These are phyloP conservation scores for Cordyceps pruinosa DNA, from an alignment of 2,329 filamentous ascomycete genomes.

Conservation along the genomic window DNA sequence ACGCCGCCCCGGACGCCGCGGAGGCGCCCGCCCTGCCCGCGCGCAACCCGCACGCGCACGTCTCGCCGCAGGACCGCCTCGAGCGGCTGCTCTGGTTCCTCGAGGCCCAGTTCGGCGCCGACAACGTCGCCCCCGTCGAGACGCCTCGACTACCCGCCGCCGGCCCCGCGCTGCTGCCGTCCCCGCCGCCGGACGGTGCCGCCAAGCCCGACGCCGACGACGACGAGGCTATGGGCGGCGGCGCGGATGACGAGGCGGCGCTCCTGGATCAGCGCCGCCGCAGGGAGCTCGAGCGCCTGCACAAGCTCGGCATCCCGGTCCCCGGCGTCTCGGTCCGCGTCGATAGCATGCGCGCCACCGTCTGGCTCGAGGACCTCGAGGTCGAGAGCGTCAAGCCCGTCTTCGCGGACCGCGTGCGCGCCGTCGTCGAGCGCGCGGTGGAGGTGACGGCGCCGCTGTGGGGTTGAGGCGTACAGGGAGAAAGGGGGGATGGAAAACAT, in stretches of 20 bases:
- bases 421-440: constrained; percentile 82
- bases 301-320: constrained; percentile 80
- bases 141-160: constrained; percentile 46
- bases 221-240: constrained; percentile 16
- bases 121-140: constrained; percentile 72
- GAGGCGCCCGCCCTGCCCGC: constrained; percentile 16
- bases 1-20: constrained; percentile 38
- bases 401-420: constrained; percentile 75
- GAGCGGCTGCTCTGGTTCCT: constrained; percentile 89
- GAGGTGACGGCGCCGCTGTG: constrained; percentile 77
- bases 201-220: constrained; percentile 17
- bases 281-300: constrained; percentile 69
- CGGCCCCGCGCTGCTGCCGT: constrained; percentile 21
- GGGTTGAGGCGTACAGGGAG: constrained; percentile 35
- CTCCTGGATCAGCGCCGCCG: constrained; percentile 49
- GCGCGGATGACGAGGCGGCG: constrained; percentile 33
- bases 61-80: constrained; percentile 69
- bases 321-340: constrained; percentile 82
- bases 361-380: constrained; percentile 89
- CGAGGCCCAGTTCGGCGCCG: constrained; percentile 87
- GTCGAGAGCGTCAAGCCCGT: constrained; percentile 78
- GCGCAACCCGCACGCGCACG: constrained; percentile 61
- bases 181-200: constrained; percentile 19
- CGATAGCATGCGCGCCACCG: constrained; percentile 77
- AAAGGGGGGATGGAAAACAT: not conserved